Evolutionary conservation across 306 rosid species (phyloP), one percentile per base, ranked within the genome.

Genomic region (Acacia melanoxylon): DNA sequence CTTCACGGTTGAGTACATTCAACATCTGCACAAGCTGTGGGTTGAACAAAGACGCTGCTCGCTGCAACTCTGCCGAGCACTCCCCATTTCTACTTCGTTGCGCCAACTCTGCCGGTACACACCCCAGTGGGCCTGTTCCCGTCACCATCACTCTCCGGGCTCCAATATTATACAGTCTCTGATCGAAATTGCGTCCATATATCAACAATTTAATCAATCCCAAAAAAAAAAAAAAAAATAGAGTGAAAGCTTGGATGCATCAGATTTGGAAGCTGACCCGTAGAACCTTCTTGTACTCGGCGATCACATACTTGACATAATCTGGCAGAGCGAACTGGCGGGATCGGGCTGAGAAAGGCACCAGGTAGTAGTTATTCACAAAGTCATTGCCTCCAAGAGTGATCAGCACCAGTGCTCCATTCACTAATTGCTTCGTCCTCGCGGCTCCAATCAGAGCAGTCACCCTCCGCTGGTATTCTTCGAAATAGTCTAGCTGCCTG

Each of bases 21-120:
- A 94, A 7, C 22, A 94, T 66, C 63, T 94, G 86, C 81, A 49
- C 45, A 33, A 94, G 92, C 75, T 86, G 97, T 0, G 95, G 95
- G 46, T 94, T 92, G 83, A 74, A 94, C 80, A 94, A 79, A 0
- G 65, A 8, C 0, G 91, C 90, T 0, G 98, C 98, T 17, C 74
- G 76, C 81, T 92, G 92, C 41, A 94, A 81, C 29, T 91, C 94
- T 0, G 19, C 11, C 0, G 90, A 31, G 59, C 98, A 94, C 59
- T 89, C 66, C 0, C 97, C 98, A 11, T 85, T 86, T 0, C 6
- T 24, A 82, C 95, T 42, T 42, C 90, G 51, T 86, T 25, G 8
- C 0, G 98, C 98, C 89, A 92, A 79, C 45, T 94, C 98, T 8
- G 98, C 97, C 0, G 98, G 98, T 2, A 89, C 98, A 48, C 98